Percentiles rank a stretch among this genome's conserved stretches.
phyloP scores from a whole-genome alignment of 106 monocot species.

The Amphibolis antarctica region DNA sequence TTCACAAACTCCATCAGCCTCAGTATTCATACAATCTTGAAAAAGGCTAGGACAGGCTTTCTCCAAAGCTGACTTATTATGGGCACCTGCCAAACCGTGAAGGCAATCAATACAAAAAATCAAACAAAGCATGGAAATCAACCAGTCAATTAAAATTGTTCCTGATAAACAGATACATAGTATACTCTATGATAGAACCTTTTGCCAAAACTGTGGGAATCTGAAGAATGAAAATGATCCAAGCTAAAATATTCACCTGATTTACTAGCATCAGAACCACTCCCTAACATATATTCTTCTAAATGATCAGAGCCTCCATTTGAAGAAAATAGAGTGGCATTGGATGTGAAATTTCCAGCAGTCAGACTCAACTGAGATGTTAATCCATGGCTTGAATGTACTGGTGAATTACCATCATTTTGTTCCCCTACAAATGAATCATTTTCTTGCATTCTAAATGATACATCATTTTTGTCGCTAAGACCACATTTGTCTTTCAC shows the following conservation, averaged over 20 bases:
- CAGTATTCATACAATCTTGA: background rate
- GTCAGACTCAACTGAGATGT: background rate
- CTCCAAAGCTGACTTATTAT: background rate
- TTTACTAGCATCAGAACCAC: background rate
- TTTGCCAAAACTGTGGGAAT: background rate
- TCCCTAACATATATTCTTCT: slow-evolving; percentile 4
- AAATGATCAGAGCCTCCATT: background rate
- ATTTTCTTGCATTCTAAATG: slow-evolving; percentile 3
- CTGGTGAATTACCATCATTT: slow-evolving; percentile 4
- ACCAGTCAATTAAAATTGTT: background rate
- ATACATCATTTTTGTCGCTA: background rate
- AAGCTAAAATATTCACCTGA: background rate
- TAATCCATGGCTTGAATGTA: slow-evolving; percentile 10
- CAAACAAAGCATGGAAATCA: background rate
- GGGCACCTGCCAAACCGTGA: slow-evolving; percentile 2
- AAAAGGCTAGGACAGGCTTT: background rate
- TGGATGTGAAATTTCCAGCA: background rate
- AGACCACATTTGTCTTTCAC: slow-evolving; percentile 1
- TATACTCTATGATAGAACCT: slow-evolving; percentile 18
- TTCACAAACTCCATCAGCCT: background rate
- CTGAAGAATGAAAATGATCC: slow-evolving; percentile 5
- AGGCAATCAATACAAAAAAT: background rate
- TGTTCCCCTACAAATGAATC: slow-evolving; percentile 6
- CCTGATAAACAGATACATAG: background rate
- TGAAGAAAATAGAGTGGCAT: background rate